These are phyloP conservation scores for Ramularia endophylla DNA, from an alignment of 2,329 filamentous ascomycete genomes.

Conservation along the genomic window DNA sequence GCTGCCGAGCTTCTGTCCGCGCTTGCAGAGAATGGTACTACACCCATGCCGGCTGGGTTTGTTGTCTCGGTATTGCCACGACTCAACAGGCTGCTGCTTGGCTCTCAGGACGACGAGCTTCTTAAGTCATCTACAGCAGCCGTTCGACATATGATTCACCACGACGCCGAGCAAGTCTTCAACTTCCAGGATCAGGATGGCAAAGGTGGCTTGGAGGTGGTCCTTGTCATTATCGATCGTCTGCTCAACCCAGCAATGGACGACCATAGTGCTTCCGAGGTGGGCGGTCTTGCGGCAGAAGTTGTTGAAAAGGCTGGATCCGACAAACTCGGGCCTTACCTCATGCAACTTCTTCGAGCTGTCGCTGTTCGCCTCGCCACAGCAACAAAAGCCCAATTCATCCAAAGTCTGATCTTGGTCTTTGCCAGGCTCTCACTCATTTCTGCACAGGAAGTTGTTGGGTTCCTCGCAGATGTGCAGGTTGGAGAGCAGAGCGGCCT, in stretches of 20 bases:
- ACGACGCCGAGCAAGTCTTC: conserved; percentile 86
- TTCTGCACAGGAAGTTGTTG: conserved; percentile 81
- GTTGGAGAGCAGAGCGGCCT: conserved; percentile 77
- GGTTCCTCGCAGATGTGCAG: conserved; percentile 80
- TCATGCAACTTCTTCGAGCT: conserved; percentile 80
- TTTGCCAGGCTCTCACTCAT: conserved; percentile 85
- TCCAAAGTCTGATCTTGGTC: conserved; percentile 91
- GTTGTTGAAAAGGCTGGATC: conserved; percentile 93
- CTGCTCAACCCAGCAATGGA: conserved; percentile 78
- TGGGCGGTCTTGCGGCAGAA: conserved; percentile 88
- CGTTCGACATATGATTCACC: conserved; percentile 81
- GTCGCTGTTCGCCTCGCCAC: conserved; percentile 79
- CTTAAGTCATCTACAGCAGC: conserved; percentile 80
- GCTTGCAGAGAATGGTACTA: conserved; percentile 73
- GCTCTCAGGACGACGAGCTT: conserved; percentile 79
- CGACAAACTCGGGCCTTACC: conserved; percentile 81
- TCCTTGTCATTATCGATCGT: conserved; percentile 86
- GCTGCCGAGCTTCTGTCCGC: conserved; percentile 79
- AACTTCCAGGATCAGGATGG: conserved; percentile 74
- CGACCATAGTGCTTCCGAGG: conserved; percentile 91
- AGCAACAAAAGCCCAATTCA: conserved; percentile 80
- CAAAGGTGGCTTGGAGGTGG: conserved; percentile 79
- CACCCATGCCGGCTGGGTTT: conserved; percentile 81
- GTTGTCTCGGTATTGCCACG: conserved; percentile 83
- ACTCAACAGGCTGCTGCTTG: conserved; percentile 73